These are phyloP conservation scores for Skeletonema marinoi DNA, from an alignment of 108 stramenopile species.

Conservation along the genomic window DNA sequence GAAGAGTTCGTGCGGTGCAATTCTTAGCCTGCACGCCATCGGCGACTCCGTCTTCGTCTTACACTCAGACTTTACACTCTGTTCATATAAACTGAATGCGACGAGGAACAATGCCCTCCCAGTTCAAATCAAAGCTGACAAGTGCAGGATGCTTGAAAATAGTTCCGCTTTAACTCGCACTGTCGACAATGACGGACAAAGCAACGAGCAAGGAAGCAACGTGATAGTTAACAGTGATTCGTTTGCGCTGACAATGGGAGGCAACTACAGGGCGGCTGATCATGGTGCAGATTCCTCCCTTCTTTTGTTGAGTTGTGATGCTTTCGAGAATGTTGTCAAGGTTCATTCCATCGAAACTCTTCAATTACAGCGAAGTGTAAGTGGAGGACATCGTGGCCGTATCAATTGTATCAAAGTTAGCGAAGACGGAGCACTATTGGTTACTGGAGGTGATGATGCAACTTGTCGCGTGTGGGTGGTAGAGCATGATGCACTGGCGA, in stretches of 20 bases:
- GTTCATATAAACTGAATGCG: constrained; percentile 68
- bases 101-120: constrained; percentile 34
- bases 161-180: constrained; percentile 32
- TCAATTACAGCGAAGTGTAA: constrained; percentile 50
- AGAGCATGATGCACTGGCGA: constrained; percentile 71
- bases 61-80: constrained; percentile 73
- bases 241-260: constrained; percentile 72
- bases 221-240: constrained; percentile 55
- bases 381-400: constrained; percentile 69
- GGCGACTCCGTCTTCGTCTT: constrained; percentile 63
- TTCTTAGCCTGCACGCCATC: constrained; percentile 60
- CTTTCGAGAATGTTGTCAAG: constrained; percentile 75
- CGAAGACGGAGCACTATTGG: constrained; percentile 63
- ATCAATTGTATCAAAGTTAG: constrained; percentile 71
- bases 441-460: constrained; percentile 80
- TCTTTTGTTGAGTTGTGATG: constrained; percentile 72
- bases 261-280: constrained; percentile 51
- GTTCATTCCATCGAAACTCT: constrained; percentile 68
- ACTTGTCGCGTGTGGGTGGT: constrained; percentile 84
- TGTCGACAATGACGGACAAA: constrained; percentile 13
- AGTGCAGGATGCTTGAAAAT: constrained; percentile 48
- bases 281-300: constrained; percentile 49
- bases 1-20: constrained; percentile 40
- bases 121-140: constrained; percentile 59
- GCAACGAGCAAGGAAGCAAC: background rate